These are phyloP conservation scores for Ganoderma meredithae DNA, from an alignment of 1,284 basidiomycete species.

Conservation along the genomic window DNA sequence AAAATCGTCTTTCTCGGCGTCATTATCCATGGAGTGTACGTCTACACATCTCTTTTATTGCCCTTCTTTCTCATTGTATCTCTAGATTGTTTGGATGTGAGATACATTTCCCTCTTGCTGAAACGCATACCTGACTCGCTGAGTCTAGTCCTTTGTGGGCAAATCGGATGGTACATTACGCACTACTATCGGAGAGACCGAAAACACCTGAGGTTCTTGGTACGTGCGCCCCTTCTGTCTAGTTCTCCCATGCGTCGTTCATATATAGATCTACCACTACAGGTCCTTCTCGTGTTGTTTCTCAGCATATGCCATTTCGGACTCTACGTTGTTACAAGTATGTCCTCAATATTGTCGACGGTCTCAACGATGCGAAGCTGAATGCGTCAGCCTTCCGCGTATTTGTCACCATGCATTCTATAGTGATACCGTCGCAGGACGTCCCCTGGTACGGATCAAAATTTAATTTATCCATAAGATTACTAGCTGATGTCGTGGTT, in stretches of 20 bases:
- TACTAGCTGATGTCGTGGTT: neutral
- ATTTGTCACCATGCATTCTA: conserved; percentile 5
- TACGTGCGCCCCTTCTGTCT: neutral
- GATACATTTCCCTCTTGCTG: neutral
- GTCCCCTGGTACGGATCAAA: neutral
- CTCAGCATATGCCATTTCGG: conserved; percentile 4
- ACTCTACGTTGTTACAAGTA: neutral
- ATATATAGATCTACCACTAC: no score
- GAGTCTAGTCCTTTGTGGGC: neutral
- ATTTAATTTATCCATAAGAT: neutral
- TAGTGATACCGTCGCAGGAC: neutral
- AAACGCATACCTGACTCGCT: neutral
- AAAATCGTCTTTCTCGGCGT: neutral
- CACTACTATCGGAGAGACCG: conserved; percentile 1
- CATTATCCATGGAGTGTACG: conserved; percentile 1
- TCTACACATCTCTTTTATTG: neutral
- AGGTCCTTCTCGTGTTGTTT: neutral
- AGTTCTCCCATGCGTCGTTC: neutral
- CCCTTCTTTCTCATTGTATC: neutral
- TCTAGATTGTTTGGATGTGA: neutral
- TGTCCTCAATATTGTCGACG: neutral
- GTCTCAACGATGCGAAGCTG: neutral
- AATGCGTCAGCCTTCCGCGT: neutral
- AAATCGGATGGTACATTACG: neutral
- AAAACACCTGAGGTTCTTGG: neutral